Evolutionary conservation across 805 yeast genomes (phyloP), one percentile per base, ranked within the genome.

Genomic region (Candida khao-thaluensis): DNA sequence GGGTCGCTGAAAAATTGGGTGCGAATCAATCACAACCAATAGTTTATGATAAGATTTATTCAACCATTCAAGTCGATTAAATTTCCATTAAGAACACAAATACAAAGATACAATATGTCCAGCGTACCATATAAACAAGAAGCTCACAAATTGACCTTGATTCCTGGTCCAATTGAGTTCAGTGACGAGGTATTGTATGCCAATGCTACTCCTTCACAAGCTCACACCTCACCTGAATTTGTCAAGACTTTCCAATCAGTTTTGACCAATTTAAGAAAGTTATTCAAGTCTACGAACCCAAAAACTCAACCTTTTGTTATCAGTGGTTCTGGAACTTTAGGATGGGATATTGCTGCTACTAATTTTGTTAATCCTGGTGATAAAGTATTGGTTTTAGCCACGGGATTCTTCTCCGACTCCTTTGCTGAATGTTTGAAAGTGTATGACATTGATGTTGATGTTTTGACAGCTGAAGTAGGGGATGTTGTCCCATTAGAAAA

Each of bases 301-400:
- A 39, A 41, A 8, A 77, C 93, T 25, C 96, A 87, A 66, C 87
- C 90, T 6, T 72, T 85, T 44, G 85, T 91, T 11, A 57, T 91
- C 41, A 74, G 93, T 3, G 98, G 97, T 30, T 83, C 95, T 2
- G 98, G 98, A 42, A 88, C 97, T 15, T 72, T 90, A 29, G 98
- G 98, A 25, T 90, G 96, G 96, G 98, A 90, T 56, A 69, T 90
- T 45, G 82, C 79, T 29, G 95, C 83, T 17, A 74, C 95, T 23
- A 90, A 91, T 64, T 71, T 89, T 49, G 54, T 87, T 38, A 49
- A 44, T 12, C 70, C 74, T 2, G 81, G 79, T 40, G 95, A 89
- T 42, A 74, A 78, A 32, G 91, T 79, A 5, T 74, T 91, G 50
- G 86, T 90, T 20, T 72, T 91, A 45, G 82, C 93, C 40, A 89